Conservation (phyloP, 1,139 yeast genomes). For the Sugiyamaella neomexicana region DNA sequence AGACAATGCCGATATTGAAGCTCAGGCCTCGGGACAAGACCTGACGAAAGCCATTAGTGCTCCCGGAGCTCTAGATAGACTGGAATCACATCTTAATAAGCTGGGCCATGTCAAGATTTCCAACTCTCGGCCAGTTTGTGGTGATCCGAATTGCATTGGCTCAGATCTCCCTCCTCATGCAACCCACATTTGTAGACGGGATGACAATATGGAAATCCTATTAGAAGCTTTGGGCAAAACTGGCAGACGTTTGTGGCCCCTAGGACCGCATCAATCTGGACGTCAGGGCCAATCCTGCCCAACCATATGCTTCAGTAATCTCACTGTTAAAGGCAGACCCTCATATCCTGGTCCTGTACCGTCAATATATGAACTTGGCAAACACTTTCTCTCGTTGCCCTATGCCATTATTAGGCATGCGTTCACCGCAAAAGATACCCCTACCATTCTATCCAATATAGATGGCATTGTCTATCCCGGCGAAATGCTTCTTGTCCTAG, state of each 20-base stretch:
- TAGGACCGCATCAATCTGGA: neutral
- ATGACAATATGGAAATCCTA: slow-evolving; percentile 7
- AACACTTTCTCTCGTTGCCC: slow-evolving; percentile 35
- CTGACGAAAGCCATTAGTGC: neutral
- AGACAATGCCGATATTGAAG: slow-evolving; percentile 1
- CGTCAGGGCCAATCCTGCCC: neutral
- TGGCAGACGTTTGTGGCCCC: neutral
- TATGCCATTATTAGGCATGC: slow-evolving; percentile 30
- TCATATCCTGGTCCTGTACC: slow-evolving; percentile 52
- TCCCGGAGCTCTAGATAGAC: slow-evolving; percentile 4
- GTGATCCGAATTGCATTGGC: too few relatives aligned
- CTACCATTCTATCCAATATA: slow-evolving; percentile 45
- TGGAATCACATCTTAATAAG: slow-evolving; percentile 4
- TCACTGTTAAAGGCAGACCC: slow-evolving; percentile 10
- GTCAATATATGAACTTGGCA: slow-evolving; percentile 47
- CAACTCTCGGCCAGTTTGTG: neutral
- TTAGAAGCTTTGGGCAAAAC: slow-evolving; percentile 8
- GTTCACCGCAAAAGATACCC: slow-evolving; percentile 30
- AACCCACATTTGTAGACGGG: neutral
- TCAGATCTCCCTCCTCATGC: neutral
- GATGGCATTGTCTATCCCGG: slow-evolving; percentile 52
- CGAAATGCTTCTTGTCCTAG: slow-evolving; percentile 59
- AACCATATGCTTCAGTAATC: slow-evolving; percentile 3
- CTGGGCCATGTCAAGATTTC: neutral
- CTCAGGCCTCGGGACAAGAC: neutral